These are phyloP conservation scores for Scheffersomyces amazonensis DNA, from an alignment of 805 yeast genomes.

Conservation along the genomic window DNA sequence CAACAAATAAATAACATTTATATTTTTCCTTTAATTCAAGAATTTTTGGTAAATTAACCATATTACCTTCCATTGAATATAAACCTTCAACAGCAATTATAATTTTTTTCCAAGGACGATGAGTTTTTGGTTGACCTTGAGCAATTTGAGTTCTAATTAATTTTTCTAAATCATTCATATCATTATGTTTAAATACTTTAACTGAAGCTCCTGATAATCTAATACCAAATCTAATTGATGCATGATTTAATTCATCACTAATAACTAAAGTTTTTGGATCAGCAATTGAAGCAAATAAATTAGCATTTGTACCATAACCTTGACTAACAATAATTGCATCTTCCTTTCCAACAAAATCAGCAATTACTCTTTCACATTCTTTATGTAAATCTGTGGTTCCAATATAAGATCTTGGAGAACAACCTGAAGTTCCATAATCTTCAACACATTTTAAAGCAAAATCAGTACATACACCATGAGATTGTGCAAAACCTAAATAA, in stretches of 20 bases:
- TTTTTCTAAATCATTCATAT: constrained; percentile 75
- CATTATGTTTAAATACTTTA: constrained; percentile 88
- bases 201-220: constrained; percentile 91
- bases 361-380: constrained; percentile 72
- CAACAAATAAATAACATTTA: constrained; percentile 86
- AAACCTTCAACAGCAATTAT: constrained; percentile 88
- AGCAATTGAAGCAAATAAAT: constrained; percentile 75
- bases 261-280: constrained; percentile 88
- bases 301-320: constrained; percentile 96
- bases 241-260: constrained; percentile 92
- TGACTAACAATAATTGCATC: constrained; percentile 83
- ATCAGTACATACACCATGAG: constrained; percentile 87
- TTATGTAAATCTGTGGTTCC: constrained; percentile 78
- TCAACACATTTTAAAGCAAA: constrained; percentile 60
- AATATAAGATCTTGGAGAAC: constrained; percentile 70
- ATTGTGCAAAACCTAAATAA: constrained; percentile 95
- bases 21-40: constrained; percentile 77
- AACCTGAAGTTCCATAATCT: constrained; percentile 72
- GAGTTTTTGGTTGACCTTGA: constrained; percentile 92
- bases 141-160: constrained; percentile 80
- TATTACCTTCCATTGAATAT: constrained; percentile 90
- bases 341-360: constrained; percentile 87
- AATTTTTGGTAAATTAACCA: constrained; percentile 75
- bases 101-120: constrained; percentile 93
- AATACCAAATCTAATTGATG: constrained; percentile 93